Percentiles rank a stretch among this genome's conserved stretches.
Evolutionary conservation across 306 rosid genomes (phyloP).

Genomic region (Ceratonia siliqua): DNA sequence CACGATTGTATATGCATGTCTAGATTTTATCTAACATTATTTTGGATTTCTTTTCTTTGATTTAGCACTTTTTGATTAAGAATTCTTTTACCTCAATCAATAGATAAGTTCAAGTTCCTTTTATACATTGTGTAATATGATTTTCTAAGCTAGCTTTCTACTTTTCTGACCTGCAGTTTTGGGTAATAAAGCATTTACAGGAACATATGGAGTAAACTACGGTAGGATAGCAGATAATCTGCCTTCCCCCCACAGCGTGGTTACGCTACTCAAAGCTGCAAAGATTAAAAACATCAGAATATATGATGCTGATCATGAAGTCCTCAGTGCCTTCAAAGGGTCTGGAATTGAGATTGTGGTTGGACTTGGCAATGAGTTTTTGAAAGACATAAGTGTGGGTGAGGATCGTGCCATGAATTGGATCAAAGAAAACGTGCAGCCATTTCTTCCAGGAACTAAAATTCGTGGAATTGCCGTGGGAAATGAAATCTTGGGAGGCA

Average conservation of each 20-base stretch:
- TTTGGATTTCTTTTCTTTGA: no score
- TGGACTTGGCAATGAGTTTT: slow-evolving; percentile 56
- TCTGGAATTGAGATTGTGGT: slow-evolving; percentile 70
- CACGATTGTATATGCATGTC: no score
- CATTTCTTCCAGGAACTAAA: slow-evolving; percentile 68
- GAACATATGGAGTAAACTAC: slow-evolving; percentile 92
- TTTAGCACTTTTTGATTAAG: background rate
- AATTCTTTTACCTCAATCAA: background rate
- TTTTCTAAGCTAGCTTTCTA: background rate
- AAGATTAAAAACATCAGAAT: slow-evolving; percentile 76
- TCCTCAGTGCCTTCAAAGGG: slow-evolving; percentile 76
- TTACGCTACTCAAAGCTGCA: slow-evolving; percentile 82
- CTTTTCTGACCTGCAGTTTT: slow-evolving; percentile 29
- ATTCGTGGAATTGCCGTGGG: slow-evolving; percentile 82
- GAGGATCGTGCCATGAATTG: slow-evolving; percentile 89
- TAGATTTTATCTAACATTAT: no score
- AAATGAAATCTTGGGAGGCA: slow-evolving; percentile 75
- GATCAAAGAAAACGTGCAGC: slow-evolving; percentile 84
- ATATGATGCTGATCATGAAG: slow-evolving; percentile 67
- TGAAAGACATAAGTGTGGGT: slow-evolving; percentile 57
- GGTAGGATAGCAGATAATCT: slow-evolving; percentile 81
- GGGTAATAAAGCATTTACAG: slow-evolving; percentile 48
- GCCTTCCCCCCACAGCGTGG: slow-evolving; percentile 78
- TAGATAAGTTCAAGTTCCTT: background rate
- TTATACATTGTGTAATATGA: background rate